Evolutionary conservation across 2,329 filamentous ascomycete genomes (phyloP), one percentile per base, ranked within the genome.

Genomic region (Clarireedia paspali): DNA sequence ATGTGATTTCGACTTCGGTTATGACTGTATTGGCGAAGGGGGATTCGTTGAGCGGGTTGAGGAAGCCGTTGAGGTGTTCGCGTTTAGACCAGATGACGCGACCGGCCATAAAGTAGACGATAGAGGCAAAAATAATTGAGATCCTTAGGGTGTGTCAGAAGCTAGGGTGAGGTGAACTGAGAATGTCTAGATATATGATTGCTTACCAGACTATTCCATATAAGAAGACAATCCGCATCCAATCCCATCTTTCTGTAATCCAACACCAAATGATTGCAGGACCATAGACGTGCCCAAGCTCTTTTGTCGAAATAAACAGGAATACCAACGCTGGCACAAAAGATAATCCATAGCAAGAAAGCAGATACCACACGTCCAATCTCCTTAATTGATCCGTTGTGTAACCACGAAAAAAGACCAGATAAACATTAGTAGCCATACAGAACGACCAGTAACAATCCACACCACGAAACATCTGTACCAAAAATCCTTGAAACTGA

Each of bases 401-500:
- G 62, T 78, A 82, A 50, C 75, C 76, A 34, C 72, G 70, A 61
- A 81, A 81, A 62, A 83, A 79, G 2, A 79, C 80, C 4, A 83
- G 67, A 63, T 80, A 80, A 57, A 83, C 81, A 63, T 83, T 84
- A 55, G 74, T 72, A 2, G 80, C 78, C 80, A 84, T 83, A 54
- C 75, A 77, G 55, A 82, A 74, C 0, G 77, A 76, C 78, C 75
- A 81, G 27, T 78, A 61, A 7, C 74, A 73, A 66, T 79, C 77
- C 15, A 75, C 75, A 17, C 73, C 74, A 69, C 77, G 74, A 62
- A 80, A 81, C 88, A 88, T 89, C 68, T 92, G 89, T 59, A 94
- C 87, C n/a, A 92, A 70, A 61, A 90, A 86, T 0, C 75, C 87
- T 65, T 94, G 88, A 26, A 89, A 79, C 67, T 88, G 84, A 65